Percentiles rank a stretch among this genome's conserved stretches.
These are phyloP conservation scores for Calvatia gigantea DNA, from an alignment of 768 basidiomycete species.

Conservation along the genomic window DNA sequence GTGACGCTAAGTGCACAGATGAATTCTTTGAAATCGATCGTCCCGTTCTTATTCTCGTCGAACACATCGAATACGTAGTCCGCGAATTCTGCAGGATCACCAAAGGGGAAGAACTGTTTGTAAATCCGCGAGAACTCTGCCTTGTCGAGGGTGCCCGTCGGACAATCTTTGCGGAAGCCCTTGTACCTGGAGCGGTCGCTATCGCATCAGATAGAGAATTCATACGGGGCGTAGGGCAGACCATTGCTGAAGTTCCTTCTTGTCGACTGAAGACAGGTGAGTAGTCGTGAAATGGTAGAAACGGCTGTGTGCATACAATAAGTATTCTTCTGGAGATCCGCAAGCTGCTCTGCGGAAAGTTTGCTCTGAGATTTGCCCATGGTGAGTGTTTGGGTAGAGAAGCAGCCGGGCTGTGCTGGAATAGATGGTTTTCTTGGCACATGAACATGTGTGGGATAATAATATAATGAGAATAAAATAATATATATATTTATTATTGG, in stretches of 20 bases:
- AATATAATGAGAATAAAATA: conserved; percentile 15
- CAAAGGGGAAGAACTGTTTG: conserved; percentile 99
- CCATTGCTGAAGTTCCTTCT: conserved; percentile 97
- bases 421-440: conserved; percentile 8
- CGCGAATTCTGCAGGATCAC: conserved; percentile 94
- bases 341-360: conserved; percentile 88
- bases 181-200: conserved; percentile 76
- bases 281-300: conserved; percentile 10
- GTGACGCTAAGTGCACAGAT: conserved; percentile 97
- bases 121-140: conserved; percentile 95
- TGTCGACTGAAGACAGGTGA: conserved; percentile 66
- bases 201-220: conserved; percentile 9
- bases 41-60: conserved; percentile 91
- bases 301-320: conserved; percentile 64
- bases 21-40: conserved; percentile 99
- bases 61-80: conserved; percentile 99
- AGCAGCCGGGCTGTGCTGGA: conserved; percentile 18
- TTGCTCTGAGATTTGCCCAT: conserved; percentile 99
- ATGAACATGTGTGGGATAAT: conserved; percentile 4
- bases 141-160: conserved; percentile 94
- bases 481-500: conserved; percentile 9
- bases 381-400: conserved; percentile 23
- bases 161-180: conserved; percentile 98
- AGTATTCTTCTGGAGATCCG: conserved; percentile 95
- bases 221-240: conserved; percentile 23